Evolutionary conservation across 768 basidiomycete species (phyloP), one percentile per base, ranked within the genome.

Genomic region (Amanita fuliginea): DNA sequence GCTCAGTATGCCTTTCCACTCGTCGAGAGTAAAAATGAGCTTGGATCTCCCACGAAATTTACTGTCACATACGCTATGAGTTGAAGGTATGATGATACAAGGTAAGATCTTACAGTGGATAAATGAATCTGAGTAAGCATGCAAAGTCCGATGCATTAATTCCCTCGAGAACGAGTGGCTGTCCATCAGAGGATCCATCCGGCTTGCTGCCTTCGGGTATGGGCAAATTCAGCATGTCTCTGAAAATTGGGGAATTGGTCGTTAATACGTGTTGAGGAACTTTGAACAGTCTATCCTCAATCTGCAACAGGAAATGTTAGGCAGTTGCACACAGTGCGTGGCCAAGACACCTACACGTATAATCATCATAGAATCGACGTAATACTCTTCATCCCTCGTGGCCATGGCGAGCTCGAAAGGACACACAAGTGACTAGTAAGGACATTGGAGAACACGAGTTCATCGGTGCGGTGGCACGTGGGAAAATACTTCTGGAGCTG

Each of bases 111-210:
- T 24, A 46, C 45, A 21, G 16, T 30, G 64, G 66, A 46, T 54
- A 61, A 26, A 64, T 36, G 13, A 55, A 46, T 37, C 46, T 42
- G 10, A 60, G 45, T 13, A 60, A 54, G 6, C 41, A 43, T n/a
- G 52, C 34, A 37, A 51, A 51, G 5, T 51, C 50, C n/a, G 11
- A n/a, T 11, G 32, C 26, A 13, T 44, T 33, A 9, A 51, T 37
- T 4, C 50, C 50, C 11, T 45, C 42, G n/a, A 51, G 44, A 13
- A 43, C 14, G 3, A 51, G 1, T n/a, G 50, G 42, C 13, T 18
- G 32, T 21, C 14, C 42, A 32, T 51, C 50, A 26, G 50, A 51
- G 4, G 44, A 51, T 6, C 42, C 50, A n/a, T 51, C 50, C 14
- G 43, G 19, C 4, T 24, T 6, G 16, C n/a, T 8, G 6, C 26